Conservation (phyloP, 2,329 filamentous ascomycete genomes). For the Helicocarpus griseus region DNA sequence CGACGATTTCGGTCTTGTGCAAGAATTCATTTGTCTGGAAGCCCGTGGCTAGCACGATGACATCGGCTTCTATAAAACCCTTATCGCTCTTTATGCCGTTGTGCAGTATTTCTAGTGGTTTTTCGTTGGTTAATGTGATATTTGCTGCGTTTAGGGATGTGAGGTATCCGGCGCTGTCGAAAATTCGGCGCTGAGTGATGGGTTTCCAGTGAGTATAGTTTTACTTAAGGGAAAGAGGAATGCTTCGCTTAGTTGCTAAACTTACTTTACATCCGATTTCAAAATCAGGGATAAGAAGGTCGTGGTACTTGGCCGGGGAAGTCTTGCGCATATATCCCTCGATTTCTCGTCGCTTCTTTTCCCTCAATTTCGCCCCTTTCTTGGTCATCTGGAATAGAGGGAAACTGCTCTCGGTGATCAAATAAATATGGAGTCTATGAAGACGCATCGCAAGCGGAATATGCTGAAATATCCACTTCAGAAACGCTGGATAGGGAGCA, state of each 20-base stretch:
- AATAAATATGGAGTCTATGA: constrained; percentile 27
- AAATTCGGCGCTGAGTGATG: constrained; percentile 48
- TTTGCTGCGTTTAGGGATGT: constrained; percentile 41
- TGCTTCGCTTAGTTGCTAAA: background rate
- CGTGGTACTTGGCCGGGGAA: constrained; percentile 50
- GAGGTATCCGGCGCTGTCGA: constrained; percentile 45
- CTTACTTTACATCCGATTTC: constrained; percentile 48
- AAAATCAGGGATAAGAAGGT: constrained; percentile 52
- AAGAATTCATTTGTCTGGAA: constrained; percentile 19
- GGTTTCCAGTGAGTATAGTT: no score
- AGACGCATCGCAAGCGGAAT: constrained; percentile 36
- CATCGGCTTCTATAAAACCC: constrained; percentile 17
- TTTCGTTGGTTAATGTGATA: constrained; percentile 43
- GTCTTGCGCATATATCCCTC: constrained; percentile 37
- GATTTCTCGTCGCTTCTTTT: constrained; percentile 30
- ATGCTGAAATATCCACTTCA: constrained; percentile 41
- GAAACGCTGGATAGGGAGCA: constrained; percentile 38
- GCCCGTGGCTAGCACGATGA: constrained; percentile 21
- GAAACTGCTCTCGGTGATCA: constrained; percentile 16
- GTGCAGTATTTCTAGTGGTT: constrained; percentile 38
- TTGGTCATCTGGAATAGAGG: constrained; percentile 35
- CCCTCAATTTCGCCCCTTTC: constrained; percentile 30
- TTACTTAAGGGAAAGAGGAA: background rate
- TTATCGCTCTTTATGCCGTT: constrained; percentile 23
- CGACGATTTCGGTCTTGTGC: constrained; percentile 17